Evolutionary conservation across 495 filamentous ascomycete genomes (phyloP), one percentile per base, ranked within the genome.

Genomic region (Lasiosphaeria hispida): DNA sequence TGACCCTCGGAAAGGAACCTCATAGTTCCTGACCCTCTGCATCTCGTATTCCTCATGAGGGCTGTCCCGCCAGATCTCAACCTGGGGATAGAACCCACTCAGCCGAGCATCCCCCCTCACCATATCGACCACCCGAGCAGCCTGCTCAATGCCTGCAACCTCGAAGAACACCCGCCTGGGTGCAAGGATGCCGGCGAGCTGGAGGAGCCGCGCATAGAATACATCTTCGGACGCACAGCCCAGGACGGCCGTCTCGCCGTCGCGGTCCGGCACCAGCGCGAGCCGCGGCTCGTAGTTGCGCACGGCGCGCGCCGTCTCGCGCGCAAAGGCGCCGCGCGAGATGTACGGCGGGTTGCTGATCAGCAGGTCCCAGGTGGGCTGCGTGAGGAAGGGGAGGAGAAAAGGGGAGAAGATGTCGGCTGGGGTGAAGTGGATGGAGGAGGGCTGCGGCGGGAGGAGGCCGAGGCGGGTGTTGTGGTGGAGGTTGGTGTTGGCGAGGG

Each of bases 261-360:
- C 72, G 8, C 61, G 53, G 13, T 59, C 59, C 2, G 80, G 92
- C 0, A 97, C 88, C 7, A 97, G 73, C 5, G 94, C 94, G 6
- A 85, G 63, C 54, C 74, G 79, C 0, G 94, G 94, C 72, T 98
- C 94, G 67, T 81, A 89, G 15, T 81, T 83, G 4, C 92, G 79
- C 23, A 97, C 94, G 23, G 85, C 89, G 44, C 87, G 83, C 0
- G 79, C 74, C 0, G 88, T 91, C 40, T 65, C 52, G 39, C 23
- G 48, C 0, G 76, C 82, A 61, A 88, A 95, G 1, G 77, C 75
- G 0, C 50, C 14, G 0, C 69, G 66, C 10, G 92, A 93, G 47
- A 98, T 87, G 70, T 98, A 97, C 0, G 94, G 94, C 10, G 94
- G 94, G 70, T 98, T 98, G 4, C 87, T 84, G 35, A 91, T 83